Evolutionary conservation across 192 early-diverging fungal genomes (phyloP), one percentile per base, ranked within the genome.

Genomic region (Podila minutissima): DNA sequence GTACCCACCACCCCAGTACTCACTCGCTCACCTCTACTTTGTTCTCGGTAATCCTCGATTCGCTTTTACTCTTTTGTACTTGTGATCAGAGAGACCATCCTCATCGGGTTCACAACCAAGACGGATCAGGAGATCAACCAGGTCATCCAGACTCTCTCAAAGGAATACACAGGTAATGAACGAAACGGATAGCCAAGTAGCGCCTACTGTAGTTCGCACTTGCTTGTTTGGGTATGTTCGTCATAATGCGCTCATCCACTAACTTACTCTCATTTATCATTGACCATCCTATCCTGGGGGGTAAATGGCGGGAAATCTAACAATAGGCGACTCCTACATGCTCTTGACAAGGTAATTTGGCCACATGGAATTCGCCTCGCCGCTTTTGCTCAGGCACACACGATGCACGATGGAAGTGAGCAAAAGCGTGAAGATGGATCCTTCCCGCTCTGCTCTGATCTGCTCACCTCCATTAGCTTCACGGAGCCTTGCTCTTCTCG

Each of bases 241-340:
- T 55, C 22, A 55, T 55, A 17, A 26, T 24, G 22, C 4, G 53
- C 6, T 55, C 53, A 26, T 22, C 17, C 53, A 19, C 20, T n/a
- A n/a, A n/a, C 50, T 55, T 22, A 26, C 8, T 22, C 53, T 26
- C 0, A 1, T 55, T 26, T 55, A 24, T 26, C 53, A 55, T 6
- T 53, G 22, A 22, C 53, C 13, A 8, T 46, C 41, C 41, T 46
- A 4, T 17, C 15, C 41, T 17, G 11, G 41, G 38, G 41, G 41
- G 38, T 59, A 19, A 17, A 29, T 62, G 22, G 17, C 28, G 46
- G 28, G 17, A 32, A 49, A 48, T 66, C 67, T 70, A 70, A 61
- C 68, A 70, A 78, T 78, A 78, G 75, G 77, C 19, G 67, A 81
- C 29, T 81, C 77, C 0, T 81, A 81, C 22, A 38, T 66, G 24